Evolutionary conservation across 1,284 basidiomycete genomes (phyloP), one percentile per base, ranked within the genome.

Genomic region (Xerocomus amazonicus): DNA sequence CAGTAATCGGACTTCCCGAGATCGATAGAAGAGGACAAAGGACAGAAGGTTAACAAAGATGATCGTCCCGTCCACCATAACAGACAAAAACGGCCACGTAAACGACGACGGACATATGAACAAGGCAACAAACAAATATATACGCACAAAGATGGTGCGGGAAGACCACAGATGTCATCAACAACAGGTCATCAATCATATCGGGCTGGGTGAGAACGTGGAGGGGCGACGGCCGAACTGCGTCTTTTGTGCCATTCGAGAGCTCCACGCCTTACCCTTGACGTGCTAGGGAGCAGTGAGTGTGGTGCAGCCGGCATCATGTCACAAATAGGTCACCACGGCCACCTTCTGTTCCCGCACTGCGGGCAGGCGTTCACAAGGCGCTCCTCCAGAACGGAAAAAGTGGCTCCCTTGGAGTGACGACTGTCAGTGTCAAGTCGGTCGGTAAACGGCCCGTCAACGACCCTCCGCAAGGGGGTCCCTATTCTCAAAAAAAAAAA

Each of bases 231-330:
- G 35, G 31, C 32, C 14, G 29, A 9, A 31, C 9, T 67, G 63
- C 62, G 63, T 63, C 60, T 60, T 65, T 69, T 65, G 43, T 54
- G 63, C 63, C 62, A 69, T 69, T 69, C 42, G 61, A 51, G 55
- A 41, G 39, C n/a, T 26, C 32, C 46, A 50, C 49, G 59, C 45
- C 38, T 42, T 43, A 26, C 36, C 41, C 10, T 29, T 54, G 45
- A 39, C 13, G 35, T 32, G 47, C 50, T 43, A 39, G 47, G 34
- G 32, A 32, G 41, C 17, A 37, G 5, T 19, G 31, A 31, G 19
- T 23, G 26, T 38, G 28, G 16, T 28, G 19, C 16, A 16, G 5
- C 38, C 23, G 33, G 28, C 50, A 52, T 50, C 45, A 47, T 52
- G 47, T 56, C 62, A 56, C 46, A 55, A 50, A 51, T 37, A 50